phyloP scores from a whole-genome alignment of 2,329 filamentous ascomycete species.

The Grosmannia penicillata region DNA sequence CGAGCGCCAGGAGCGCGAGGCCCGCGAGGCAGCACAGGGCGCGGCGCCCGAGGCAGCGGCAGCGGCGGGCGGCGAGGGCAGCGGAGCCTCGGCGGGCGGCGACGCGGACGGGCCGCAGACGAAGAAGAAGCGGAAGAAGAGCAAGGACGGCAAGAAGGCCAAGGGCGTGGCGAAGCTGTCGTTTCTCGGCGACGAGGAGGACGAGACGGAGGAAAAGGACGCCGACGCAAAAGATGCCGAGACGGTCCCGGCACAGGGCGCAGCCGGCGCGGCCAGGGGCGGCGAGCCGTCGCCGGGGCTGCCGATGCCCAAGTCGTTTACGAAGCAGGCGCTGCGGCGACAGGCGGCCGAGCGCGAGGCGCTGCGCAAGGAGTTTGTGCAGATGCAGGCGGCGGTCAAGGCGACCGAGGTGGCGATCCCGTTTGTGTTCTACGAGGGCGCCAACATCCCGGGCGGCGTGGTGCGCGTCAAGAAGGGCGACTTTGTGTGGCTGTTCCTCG shows the following conservation, averaged over 20 bases:
- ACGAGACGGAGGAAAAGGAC: constrained; percentile 28
- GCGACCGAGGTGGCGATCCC: constrained; percentile 79
- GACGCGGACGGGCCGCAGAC: constrained; percentile 19
- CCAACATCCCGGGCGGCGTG: constrained; percentile 70
- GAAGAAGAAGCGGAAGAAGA: constrained; percentile 18
- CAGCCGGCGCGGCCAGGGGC: constrained; percentile 21
- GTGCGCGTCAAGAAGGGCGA: constrained; percentile 90
- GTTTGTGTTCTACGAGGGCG: constrained; percentile 94
- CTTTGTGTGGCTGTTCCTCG: constrained; percentile 81
- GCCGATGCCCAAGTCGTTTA: constrained; percentile 51
- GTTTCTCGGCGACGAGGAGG: constrained; percentile 56
- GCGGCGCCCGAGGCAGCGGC: neutral
- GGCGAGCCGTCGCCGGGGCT: constrained; percentile 37
- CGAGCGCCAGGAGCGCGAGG: constrained; percentile 76
- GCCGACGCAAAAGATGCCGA: constrained; percentile 13
- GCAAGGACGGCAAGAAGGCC: constrained; percentile 25
- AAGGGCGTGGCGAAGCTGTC: constrained; percentile 35
- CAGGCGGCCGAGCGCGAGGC: constrained; percentile 63
- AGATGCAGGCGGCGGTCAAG: constrained; percentile 74
- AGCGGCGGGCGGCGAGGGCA: constrained; percentile 12
- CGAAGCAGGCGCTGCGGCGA: constrained; percentile 47
- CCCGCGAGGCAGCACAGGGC: constrained; percentile 40
- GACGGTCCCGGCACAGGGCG: constrained; percentile 24
- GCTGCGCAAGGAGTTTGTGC: constrained; percentile 65
- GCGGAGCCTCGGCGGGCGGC: constrained; percentile 17